Percentiles rank a stretch among this genome's conserved stretches.
Conservation (phyloP, 441 rosid genomes). For the Corymbia citriodora region DNA sequence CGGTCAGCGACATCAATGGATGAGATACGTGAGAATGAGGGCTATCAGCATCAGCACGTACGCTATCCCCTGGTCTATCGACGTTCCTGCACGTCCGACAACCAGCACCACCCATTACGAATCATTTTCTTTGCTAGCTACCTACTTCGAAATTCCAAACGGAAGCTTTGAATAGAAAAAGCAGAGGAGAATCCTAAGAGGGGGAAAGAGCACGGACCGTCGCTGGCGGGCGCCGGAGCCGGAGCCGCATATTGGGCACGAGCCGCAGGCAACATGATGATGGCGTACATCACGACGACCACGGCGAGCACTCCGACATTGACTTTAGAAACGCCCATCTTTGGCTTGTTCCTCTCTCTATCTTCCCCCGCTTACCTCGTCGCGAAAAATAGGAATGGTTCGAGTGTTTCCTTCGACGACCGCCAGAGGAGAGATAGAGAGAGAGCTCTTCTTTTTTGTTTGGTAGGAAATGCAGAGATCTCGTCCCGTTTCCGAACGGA, state of each 20-base stretch:
- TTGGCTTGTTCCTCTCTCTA: neutral
- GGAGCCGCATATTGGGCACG: constrained; percentile 39
- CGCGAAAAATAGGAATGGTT: neutral
- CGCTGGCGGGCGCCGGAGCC: constrained; percentile 58
- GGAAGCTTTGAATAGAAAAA: neutral
- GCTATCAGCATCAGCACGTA: constrained; percentile 63
- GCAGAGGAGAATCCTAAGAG: neutral
- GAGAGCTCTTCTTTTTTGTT: neutral
- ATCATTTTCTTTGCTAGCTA: neutral
- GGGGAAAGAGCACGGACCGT: constrained; percentile 23
- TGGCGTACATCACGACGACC: constrained; percentile 18
- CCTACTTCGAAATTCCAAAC: neutral
- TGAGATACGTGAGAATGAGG: constrained; percentile 56
- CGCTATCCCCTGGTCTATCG: constrained; percentile 74
- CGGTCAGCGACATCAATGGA: constrained; percentile 27
- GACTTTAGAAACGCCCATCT: constrained; percentile 33
- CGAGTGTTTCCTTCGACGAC: neutral
- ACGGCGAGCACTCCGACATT: constrained; percentile 24
- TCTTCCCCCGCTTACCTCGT: neutral
- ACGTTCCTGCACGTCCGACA: constrained; percentile 32
- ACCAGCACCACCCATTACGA: neutral
- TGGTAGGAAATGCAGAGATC: neutral
- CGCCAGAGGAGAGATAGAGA: neutral
- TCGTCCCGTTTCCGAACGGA: neutral
- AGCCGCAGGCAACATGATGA: constrained; percentile 38